Evolutionary conservation across 441 rosid genomes (phyloP).

Genomic region (Erodium chrysanthum): DNA sequence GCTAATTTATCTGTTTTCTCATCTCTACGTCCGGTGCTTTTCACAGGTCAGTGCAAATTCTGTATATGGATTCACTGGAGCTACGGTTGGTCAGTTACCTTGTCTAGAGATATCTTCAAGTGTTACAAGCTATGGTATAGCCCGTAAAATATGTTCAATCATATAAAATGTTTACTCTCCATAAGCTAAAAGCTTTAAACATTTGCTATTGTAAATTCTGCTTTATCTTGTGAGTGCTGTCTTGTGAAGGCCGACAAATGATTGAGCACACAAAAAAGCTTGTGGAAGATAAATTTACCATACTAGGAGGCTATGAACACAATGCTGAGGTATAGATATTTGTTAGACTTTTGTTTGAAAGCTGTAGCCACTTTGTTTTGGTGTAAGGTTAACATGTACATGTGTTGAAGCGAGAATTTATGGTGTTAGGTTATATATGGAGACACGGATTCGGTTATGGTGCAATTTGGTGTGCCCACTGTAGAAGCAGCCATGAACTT

Average conservation of each 20-base stretch:
- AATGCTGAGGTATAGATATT: constrained; percentile 63
- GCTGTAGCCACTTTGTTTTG: constrained; percentile 1
- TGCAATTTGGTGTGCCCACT: constrained; percentile 81
- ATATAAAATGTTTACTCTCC: constrained; percentile 5
- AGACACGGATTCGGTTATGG: constrained; percentile 99
- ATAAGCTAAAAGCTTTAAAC: constrained; percentile 11
- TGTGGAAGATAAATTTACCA: constrained; percentile 82
- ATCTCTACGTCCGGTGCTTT: constrained; percentile 19
- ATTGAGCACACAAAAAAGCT: constrained; percentile 89
- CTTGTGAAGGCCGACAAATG: constrained; percentile 81
- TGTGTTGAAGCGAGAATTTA: constrained; percentile 7
- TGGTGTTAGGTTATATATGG: constrained; percentile 79
- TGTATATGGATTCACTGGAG: constrained; percentile 97
- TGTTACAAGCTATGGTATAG: constrained; percentile 93
- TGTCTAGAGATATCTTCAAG: constrained; percentile 96
- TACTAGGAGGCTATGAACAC: constrained; percentile 61
- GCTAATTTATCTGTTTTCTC: constrained; percentile 3
- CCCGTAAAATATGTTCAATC: constrained; percentile 1
- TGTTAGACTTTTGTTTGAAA: neutral
- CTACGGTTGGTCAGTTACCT: constrained; percentile 86
- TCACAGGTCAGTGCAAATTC: constrained; percentile 93
- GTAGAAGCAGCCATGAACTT: constrained; percentile 76
- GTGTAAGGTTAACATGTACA: neutral
- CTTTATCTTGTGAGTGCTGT: constrained; percentile 26
- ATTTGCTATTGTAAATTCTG: constrained; percentile 11